Percentiles rank a stretch among this genome's conserved stretches.
Evolutionary conservation across 805 yeast species (phyloP).

Genomic region (Starmerella stigmatis): DNA sequence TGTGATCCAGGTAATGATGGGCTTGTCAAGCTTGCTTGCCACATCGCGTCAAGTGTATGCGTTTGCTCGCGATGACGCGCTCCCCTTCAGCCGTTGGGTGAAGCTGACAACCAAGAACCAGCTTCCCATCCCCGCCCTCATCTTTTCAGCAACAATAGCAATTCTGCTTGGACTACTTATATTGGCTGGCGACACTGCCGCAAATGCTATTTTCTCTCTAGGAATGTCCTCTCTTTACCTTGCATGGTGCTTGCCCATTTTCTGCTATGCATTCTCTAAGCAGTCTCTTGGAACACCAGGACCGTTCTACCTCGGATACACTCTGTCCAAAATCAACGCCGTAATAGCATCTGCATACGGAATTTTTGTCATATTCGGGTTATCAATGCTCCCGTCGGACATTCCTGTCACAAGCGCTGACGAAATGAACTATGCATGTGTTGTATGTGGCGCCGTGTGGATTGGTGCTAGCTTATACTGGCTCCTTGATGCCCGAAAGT

Average conservation of each 20-base stretch:
- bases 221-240: constrained; percentile 52
- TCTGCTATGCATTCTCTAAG: constrained; percentile 41
- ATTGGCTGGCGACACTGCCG: constrained; percentile 49
- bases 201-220: constrained; percentile 57
- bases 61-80: constrained; percentile 65
- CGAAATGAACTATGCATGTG: constrained; percentile 62
- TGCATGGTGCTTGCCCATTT: constrained; percentile 54
- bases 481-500: constrained; percentile 41
- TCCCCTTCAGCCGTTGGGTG: constrained; percentile 49
- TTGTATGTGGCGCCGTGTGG: constrained; percentile 54
- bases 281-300: constrained; percentile 50
- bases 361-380: constrained; percentile 39
- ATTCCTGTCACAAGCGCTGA: constrained; percentile 29
- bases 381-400: constrained; percentile 51
- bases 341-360: constrained; percentile 43
- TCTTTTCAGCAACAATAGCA: constrained; percentile 43
- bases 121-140: constrained; percentile 59
- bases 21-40: constrained; percentile 51
- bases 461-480: constrained; percentile 44
- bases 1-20: constrained; percentile 56
- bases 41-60: constrained; percentile 66
- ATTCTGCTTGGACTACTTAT: constrained; percentile 47
- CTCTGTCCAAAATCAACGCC: constrained; percentile 38
- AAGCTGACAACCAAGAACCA: constrained; percentile 46
- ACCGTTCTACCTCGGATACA: constrained; percentile 50